Conservation (phyloP, 345 rosid species). For the Barbarea vulgaris region DNA sequence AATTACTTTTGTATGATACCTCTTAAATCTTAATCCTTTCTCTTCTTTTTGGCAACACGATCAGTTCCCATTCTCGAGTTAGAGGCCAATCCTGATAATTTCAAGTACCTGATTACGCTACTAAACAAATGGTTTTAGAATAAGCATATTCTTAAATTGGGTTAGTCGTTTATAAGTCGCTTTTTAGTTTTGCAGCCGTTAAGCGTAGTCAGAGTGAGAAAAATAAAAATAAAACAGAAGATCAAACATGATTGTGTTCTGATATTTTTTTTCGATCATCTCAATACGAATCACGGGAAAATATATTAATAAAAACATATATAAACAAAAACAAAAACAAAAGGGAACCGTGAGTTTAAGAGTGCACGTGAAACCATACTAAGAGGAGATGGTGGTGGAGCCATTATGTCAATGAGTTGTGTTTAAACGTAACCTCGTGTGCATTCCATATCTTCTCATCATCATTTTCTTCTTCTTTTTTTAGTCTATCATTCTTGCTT, state of each 20-base stretch:
- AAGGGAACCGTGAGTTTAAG: slow-evolving; percentile 17
- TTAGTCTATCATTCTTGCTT: background rate
- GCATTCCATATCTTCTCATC: slow-evolving; percentile 36
- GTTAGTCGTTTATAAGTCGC: background rate
- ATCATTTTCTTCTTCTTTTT: background rate
- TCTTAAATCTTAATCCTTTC: background rate
- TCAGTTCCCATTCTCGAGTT: background rate
- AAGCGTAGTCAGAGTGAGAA: background rate
- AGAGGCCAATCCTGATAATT: background rate
- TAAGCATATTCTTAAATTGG: too few relatives aligned
- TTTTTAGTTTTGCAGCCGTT: background rate
- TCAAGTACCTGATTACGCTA: too few relatives aligned
- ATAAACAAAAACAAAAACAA: background rate
- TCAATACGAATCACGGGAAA: slow-evolving; percentile 6
- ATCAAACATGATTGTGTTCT: background rate
- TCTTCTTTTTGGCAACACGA: background rate
- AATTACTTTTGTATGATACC: background rate
- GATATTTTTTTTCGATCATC: slow-evolving; percentile 2
- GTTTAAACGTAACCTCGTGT: slow-evolving; percentile 42
- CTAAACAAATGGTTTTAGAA: too few relatives aligned
- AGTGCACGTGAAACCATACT: slow-evolving; percentile 28
- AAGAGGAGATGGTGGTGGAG: slow-evolving; percentile 34
- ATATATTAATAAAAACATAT: background rate
- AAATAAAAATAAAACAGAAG: background rate
- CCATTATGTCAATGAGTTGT: slow-evolving; percentile 34